Conservation (phyloP, 129 eudicot genomes). For the Tagetes patula region DNA sequence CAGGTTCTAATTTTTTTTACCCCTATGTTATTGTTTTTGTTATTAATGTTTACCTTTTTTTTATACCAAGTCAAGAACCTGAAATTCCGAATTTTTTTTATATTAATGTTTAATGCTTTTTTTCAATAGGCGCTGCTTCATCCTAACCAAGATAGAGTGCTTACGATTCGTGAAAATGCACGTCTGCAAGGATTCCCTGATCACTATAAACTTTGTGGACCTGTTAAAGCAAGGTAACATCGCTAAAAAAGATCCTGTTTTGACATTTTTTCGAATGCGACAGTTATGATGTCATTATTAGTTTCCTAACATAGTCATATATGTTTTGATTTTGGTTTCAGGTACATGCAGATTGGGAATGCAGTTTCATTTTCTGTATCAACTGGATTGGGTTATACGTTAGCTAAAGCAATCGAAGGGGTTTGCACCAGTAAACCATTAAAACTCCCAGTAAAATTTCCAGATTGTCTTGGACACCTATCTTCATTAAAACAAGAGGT, state of each 20-base stretch:
- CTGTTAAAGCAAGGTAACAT: slow-evolving; percentile 57
- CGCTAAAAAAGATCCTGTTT: neutral
- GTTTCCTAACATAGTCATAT: neutral
- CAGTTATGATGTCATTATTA: neutral
- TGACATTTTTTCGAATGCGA: neutral
- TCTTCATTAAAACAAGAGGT: slow-evolving; percentile 19
- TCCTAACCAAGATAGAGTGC: slow-evolving; percentile 56
- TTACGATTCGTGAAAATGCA: slow-evolving; percentile 68
- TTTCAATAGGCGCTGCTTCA: slow-evolving; percentile 45
- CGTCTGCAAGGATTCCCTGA: slow-evolving; percentile 80
- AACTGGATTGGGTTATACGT: slow-evolving; percentile 47
- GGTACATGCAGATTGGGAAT: slow-evolving; percentile 63
- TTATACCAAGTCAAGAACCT: neutral
- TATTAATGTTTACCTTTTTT: neutral
- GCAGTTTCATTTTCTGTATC: slow-evolving; percentile 59
- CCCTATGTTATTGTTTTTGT: neutral
- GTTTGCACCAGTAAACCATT: slow-evolving; percentile 29
- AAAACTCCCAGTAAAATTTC: slow-evolving; percentile 39
- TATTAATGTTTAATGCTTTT: neutral
- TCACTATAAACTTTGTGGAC: slow-evolving; percentile 58
- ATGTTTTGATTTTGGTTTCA: slow-evolving; percentile 21
- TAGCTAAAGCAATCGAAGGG: slow-evolving; percentile 49
- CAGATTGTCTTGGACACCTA: slow-evolving; percentile 37
- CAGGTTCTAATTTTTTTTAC: slow-evolving; percentile 36
- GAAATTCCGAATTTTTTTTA: neutral